Conservation (phyloP, 1,284 basidiomycete species). For the Apiotrichum sp. region DNA sequence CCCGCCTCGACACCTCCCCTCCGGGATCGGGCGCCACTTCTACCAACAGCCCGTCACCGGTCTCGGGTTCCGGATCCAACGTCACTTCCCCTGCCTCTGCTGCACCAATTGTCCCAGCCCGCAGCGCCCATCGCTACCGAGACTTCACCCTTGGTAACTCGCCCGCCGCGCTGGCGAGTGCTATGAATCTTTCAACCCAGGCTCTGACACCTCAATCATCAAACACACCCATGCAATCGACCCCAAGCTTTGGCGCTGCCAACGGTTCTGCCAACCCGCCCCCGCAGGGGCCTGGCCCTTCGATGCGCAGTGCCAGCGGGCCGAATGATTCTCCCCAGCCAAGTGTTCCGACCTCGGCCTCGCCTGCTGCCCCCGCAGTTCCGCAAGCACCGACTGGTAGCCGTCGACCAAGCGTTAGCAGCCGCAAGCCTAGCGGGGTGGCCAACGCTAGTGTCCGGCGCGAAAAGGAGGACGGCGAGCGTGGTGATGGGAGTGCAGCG, state of each 20-base stretch:
- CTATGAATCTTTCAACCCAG: conserved; percentile 13
- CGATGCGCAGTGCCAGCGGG: not conserved
- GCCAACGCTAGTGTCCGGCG: not conserved
- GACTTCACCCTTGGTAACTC: conserved; percentile 15
- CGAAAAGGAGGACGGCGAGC: conserved; percentile 12
- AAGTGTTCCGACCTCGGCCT: not conserved
- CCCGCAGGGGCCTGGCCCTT: not conserved
- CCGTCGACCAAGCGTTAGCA: not conserved
- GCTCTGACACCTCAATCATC: not conserved
- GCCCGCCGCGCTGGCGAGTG: conserved; percentile 2
- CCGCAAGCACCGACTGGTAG: not conserved
- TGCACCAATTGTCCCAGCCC: conserved; percentile 14
- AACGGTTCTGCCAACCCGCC: not conserved
- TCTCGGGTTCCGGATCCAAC: not conserved
- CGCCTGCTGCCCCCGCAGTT: not conserved
- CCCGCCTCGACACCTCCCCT: conserved; percentile 1
- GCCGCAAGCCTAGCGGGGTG: conserved; percentile 4
- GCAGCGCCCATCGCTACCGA: conserved; percentile 16
- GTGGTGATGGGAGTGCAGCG: not conserved
- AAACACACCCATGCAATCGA: not conserved
- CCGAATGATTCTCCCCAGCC: not conserved
- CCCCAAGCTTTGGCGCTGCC: conserved; percentile 1
- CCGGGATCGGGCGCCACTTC: not conserved
- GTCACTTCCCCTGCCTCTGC: not conserved
- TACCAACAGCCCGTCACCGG: conserved; percentile 1